These are phyloP conservation scores for Astrothelium subdiscretum DNA, from an alignment of 495 filamentous ascomycete genomes.

Conservation along the genomic window DNA sequence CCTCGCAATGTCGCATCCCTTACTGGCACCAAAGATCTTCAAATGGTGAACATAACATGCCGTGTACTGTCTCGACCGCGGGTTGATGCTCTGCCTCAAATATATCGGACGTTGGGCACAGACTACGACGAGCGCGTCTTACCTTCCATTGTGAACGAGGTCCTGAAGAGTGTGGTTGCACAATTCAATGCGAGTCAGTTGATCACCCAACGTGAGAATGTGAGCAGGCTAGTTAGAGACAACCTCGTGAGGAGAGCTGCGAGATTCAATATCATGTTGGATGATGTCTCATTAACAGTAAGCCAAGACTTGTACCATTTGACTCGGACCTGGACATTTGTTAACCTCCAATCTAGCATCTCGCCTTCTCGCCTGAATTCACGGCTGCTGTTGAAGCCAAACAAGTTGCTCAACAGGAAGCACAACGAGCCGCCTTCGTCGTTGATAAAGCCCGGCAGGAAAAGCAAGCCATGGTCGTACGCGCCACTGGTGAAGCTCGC, in stretches of 20 bases:
- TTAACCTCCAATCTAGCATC: conserved; percentile 48
- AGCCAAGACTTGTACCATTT: no score
- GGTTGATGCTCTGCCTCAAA: conserved; percentile 80
- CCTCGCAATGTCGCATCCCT: conserved; percentile 94
- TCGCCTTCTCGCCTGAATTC: conserved; percentile 98
- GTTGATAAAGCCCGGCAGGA: conserved; percentile 98
- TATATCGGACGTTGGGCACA: conserved; percentile 87
- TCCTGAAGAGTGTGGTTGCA: conserved; percentile 94
- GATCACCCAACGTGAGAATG: conserved; percentile 97
- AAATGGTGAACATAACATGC: conserved; percentile 99
- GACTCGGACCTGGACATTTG: not conserved
- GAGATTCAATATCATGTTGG: conserved; percentile 91
- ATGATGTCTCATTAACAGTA: conserved; percentile 97
- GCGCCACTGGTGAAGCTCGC: conserved; percentile 96
- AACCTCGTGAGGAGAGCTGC: conserved; percentile 84
- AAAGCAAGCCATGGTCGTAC: conserved; percentile 97
- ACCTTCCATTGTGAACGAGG: conserved; percentile 97
- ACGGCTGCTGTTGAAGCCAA: conserved; percentile 98
- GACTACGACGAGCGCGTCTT: conserved; percentile 97
- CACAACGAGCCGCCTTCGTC: conserved; percentile 90
- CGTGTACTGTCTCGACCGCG: conserved; percentile 92
- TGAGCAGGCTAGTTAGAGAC: conserved; percentile 80
- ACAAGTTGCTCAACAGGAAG: conserved; percentile 97
- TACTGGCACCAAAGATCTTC: conserved; percentile 95
- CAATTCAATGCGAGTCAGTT: conserved; percentile 98